Conservation (phyloP, 805 yeast genomes). For the Saccharomycopsis fibuligera region DNA sequence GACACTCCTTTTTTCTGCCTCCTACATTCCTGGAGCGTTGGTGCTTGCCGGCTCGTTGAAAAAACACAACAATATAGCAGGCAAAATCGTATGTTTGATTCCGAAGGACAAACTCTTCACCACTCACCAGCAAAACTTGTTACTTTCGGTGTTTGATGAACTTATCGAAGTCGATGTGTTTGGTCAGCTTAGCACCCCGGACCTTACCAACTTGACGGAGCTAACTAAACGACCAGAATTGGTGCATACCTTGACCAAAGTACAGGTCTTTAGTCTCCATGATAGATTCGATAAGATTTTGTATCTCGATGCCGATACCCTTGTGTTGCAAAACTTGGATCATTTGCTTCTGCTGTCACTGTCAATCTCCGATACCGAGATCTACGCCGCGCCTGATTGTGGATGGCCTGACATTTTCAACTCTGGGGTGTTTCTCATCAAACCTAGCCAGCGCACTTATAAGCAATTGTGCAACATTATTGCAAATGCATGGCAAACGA, state of each 20-base stretch:
- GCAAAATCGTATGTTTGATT: constrained; percentile 2
- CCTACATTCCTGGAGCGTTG: constrained; percentile 53
- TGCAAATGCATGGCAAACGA: background rate
- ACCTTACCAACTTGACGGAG: constrained; percentile 9
- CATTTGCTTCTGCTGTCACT: background rate
- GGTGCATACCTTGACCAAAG: constrained; percentile 43
- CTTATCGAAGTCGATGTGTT: constrained; percentile 9
- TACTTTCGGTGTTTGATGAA: constrained; percentile 28
- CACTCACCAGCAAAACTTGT: constrained; percentile 29
- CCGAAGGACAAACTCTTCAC: constrained; percentile 1
- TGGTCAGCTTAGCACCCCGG: background rate
- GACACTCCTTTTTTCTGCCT: constrained; percentile 43
- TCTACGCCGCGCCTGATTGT: constrained; percentile 63
- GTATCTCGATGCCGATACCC: constrained; percentile 61
- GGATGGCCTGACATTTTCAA: constrained; percentile 92
- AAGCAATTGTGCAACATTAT: constrained; percentile 33
- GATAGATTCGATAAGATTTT: constrained; percentile 39
- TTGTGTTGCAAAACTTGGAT: constrained; percentile 24
- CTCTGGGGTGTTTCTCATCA: constrained; percentile 63
- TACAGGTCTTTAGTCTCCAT: constrained; percentile 40
- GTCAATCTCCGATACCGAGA: constrained; percentile 4
- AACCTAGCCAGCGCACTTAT: constrained; percentile 44
- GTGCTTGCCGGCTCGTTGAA: constrained; percentile 38
- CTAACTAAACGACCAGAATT: constrained; percentile 46
- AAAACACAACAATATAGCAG: background rate